Conservation (phyloP, 2,329 filamentous ascomycete genomes). For the Aspergillus fumigatiaffinis region DNA sequence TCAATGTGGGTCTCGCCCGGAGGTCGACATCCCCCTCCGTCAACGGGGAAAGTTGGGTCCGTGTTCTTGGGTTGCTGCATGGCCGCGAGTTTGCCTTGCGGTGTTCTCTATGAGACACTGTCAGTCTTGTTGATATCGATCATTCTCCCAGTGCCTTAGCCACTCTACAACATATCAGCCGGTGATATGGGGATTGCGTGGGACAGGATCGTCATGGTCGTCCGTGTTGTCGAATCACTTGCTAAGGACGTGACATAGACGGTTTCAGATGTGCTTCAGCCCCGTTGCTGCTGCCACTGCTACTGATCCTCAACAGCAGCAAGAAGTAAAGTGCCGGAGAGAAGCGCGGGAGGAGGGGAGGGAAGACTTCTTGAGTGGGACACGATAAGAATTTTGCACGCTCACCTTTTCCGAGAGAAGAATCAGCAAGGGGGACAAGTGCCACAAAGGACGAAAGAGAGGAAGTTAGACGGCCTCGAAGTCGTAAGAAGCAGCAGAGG, state of each 20-base stretch:
- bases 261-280: background rate
- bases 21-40: constrained; percentile 16
- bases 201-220: background rate
- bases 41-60: constrained; percentile 17
- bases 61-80: constrained; percentile 15
- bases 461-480: background rate
- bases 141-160: background rate
- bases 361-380: background rate
- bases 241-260: background rate
- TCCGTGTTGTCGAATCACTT: background rate
- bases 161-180: background rate
- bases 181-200: background rate
- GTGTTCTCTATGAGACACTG: background rate
- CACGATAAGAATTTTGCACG: background rate
- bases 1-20: constrained; percentile 13
- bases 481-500: background rate
- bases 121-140: background rate
- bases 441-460: background rate
- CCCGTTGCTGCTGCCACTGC: background rate
- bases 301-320: background rate
- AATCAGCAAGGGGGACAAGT: background rate
- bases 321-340: background rate
- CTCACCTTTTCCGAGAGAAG: constrained; percentile 2
- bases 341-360: background rate
- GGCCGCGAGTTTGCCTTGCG: constrained; percentile 12